Conservation (phyloP, 2,329 filamentous ascomycete genomes). For the Coniochaeta hoffmannii region DNA sequence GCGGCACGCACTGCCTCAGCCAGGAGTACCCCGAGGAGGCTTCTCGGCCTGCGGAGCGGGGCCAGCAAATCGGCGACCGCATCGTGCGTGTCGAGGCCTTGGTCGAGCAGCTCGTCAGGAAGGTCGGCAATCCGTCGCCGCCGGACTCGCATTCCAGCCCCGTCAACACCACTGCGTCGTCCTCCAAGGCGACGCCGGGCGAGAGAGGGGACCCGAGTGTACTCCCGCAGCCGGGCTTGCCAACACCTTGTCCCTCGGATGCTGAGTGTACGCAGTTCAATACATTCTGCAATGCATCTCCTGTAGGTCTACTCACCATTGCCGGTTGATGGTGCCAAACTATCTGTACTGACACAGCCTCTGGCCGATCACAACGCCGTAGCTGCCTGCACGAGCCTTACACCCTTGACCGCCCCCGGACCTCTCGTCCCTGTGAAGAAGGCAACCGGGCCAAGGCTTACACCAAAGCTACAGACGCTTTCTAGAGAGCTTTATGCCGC, state of each 20-base stretch:
- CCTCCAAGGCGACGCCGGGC: not conserved
- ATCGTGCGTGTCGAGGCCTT: constrained; percentile 11
- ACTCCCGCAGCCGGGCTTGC: not conserved
- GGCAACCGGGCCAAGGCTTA: not conserved
- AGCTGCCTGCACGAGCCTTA: constrained; percentile 5
- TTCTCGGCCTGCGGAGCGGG: constrained; percentile 3
- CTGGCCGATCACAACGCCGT: not conserved
- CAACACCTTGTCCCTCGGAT: not conserved
- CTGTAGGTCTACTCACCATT: not conserved
- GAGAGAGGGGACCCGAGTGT: not conserved
- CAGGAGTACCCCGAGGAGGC: constrained; percentile 35
- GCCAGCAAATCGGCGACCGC: constrained; percentile 9
- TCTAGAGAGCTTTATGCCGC: constrained; percentile 9
- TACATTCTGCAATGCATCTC: not conserved
- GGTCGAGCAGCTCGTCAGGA: constrained; percentile 9
- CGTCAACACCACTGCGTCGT: not conserved
- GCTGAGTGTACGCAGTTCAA: not conserved
- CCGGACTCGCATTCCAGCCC: not conserved
- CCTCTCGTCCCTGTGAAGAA: not conserved
- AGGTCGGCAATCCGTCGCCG: constrained; percentile 2
- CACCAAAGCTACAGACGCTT: not conserved
- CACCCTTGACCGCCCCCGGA: not conserved
- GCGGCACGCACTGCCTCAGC: constrained; percentile 35
- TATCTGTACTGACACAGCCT: not conserved
- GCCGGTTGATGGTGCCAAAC: not conserved